phyloP scores from a whole-genome alignment of 345 rosid species.

The Brassica nigra region DNA sequence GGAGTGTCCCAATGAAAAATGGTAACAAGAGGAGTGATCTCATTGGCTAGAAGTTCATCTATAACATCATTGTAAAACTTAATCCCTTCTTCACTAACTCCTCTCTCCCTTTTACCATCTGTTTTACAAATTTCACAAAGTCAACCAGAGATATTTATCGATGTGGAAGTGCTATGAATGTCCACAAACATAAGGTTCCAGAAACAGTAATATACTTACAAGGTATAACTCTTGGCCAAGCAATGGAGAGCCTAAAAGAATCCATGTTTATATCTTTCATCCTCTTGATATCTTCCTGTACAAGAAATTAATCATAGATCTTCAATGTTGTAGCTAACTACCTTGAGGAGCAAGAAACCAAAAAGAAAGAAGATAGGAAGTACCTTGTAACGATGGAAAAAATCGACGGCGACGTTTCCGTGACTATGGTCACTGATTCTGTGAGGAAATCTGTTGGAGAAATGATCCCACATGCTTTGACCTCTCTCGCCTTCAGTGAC shows the following conservation, averaged over 20 bases:
- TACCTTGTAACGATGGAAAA: constrained; percentile 46
- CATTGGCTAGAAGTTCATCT: constrained; percentile 52
- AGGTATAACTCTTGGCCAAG: constrained; percentile 57
- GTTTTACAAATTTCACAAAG: constrained; percentile 5
- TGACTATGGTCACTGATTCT: constrained; percentile 38
- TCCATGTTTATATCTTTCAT: constrained; percentile 49
- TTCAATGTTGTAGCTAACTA: neutral
- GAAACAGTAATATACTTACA: constrained; percentile 28
- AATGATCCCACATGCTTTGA: constrained; percentile 45
- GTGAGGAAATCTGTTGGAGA: constrained; percentile 39
- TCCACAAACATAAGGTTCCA: neutral
- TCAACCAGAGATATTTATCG: constrained; percentile 2
- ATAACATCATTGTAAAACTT: constrained; percentile 54
- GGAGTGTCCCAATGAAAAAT: constrained; percentile 64
- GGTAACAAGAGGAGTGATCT: constrained; percentile 52
- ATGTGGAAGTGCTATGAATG: neutral
- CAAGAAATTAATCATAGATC: constrained; percentile 19
- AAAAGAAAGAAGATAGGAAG: neutral
- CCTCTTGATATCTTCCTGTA: constrained; percentile 43
- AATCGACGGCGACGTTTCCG: constrained; percentile 46
- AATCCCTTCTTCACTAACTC: constrained; percentile 51
- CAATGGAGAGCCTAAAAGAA: constrained; percentile 55
- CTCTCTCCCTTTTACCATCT: constrained; percentile 43
- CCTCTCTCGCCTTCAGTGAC: constrained; percentile 34
- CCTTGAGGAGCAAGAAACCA: constrained; percentile 22